Evolutionary conservation across 495 filamentous ascomycete genomes (phyloP), one percentile per base, ranked within the genome.

Genomic region (Hyaloscypha bicolor): DNA sequence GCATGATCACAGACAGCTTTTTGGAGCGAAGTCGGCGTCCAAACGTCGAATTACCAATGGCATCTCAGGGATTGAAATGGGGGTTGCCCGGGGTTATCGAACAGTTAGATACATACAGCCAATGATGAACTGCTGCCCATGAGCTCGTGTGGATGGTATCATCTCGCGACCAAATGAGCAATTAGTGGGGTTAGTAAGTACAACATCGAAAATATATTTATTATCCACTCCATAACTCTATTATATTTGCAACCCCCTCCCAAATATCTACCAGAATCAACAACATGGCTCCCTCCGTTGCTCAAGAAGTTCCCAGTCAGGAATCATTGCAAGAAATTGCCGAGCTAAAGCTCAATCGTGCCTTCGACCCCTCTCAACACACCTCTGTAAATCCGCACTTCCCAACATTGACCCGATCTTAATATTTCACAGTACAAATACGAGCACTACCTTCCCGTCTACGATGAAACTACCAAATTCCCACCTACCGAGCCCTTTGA

Each of bases 401-500:
- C 32, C 33, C 30, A 62, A 48, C 37, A 19, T 42, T 22, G 6
- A 37, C 4, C n/a, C 19, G 2, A n/a, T 53, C 31, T 12, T 11
- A 45, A 9, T 16, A 42, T 64, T 37, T 16, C 25, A 45, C n/a
- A 82, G 81, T 82, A 80, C 70, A 82, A 85, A 68, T 90, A 90
- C 73, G 77, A 85, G 4, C 76, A 79, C 55, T 90, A 90, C 64
- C 80, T 90, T 11, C 88, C 88, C 5, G 85, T 86, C 37, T 89
- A 87, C 77, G 88, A 90, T 71, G 83, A 85, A 60, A 76, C 77
- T 52, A 81, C 88, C 35, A 83, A 77, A 72, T 88, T 89, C 72
- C 78, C 82, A 0, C 85, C 89, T 1, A 82, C 93, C 5, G 74
- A 88, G 74, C 85, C 87, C 0, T 94, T 93, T 71, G 79, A 81